Percentiles rank a stretch among this genome's conserved stretches.
These are phyloP conservation scores for Lentinula sp. DNA, from an alignment of 768 basidiomycete species.

Conservation along the genomic window DNA sequence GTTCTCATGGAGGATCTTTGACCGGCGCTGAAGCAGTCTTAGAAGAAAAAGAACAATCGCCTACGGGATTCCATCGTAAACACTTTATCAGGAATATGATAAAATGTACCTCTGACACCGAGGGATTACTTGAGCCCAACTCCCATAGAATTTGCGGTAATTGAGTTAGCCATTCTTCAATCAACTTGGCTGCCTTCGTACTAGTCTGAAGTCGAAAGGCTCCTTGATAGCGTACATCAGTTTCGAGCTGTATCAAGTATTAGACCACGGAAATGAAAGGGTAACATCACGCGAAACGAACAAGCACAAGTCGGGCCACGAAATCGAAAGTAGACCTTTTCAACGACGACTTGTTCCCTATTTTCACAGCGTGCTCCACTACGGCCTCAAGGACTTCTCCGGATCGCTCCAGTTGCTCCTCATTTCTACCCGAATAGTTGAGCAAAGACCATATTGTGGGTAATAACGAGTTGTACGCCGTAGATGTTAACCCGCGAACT, in stretches of 20 bases:
- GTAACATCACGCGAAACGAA: conserved; percentile 26
- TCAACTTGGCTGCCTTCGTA: conserved; percentile 21
- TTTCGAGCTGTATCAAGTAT: conserved; percentile 45
- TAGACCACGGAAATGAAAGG: neutral
- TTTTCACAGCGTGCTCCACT: conserved; percentile 59
- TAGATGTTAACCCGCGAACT: conserved; percentile 45
- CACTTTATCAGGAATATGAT: neutral
- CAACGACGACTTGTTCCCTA: conserved; percentile 51
- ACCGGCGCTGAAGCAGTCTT: conserved; percentile 50
- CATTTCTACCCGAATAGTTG: conserved; percentile 32
- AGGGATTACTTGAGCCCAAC: conserved; percentile 49
- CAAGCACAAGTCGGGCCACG: conserved; percentile 62
- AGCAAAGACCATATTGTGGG: conserved; percentile 78
- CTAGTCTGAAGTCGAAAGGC: conserved; percentile 30
- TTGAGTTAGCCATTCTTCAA: conserved; percentile 66
- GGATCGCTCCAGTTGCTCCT: conserved; percentile 14
- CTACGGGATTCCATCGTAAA: conserved; percentile 19
- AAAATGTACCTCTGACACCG: conserved; percentile 50
- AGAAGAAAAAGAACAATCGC: conserved; percentile 59
- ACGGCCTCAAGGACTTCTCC: conserved; percentile 44
- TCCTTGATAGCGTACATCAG: conserved; percentile 47
- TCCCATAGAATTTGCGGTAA: conserved; percentile 88
- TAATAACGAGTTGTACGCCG: conserved; percentile 59
- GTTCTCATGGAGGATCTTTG: conserved; percentile 25
- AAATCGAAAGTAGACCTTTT: conserved; percentile 74